A percentile compares a stretch with the other conserved stretches of the same genome.
These are phyloP conservation scores for Leptographium radiaticola DNA, from an alignment of 2,329 filamentous ascomycete genomes.

Conservation along the genomic window DNA sequence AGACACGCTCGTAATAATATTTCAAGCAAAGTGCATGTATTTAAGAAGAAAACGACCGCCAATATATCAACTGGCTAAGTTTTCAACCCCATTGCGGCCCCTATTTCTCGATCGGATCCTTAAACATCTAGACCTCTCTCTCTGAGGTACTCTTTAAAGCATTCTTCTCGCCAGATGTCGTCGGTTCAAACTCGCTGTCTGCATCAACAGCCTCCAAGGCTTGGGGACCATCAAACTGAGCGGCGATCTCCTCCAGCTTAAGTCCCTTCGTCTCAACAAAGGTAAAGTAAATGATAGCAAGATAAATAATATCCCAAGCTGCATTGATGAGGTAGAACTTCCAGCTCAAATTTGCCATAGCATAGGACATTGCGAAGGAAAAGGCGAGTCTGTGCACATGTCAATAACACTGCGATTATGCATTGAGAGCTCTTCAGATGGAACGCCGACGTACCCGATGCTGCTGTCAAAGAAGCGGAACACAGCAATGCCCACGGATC, in stretches of 20 bases:
- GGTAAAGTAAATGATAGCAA: neutral
- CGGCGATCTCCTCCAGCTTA: conserved; percentile 1
- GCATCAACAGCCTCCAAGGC: neutral
- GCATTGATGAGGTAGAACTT: conserved; percentile 5
- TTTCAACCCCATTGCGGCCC: neutral
- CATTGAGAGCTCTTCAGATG: neutral
- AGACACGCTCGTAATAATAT: neutral
- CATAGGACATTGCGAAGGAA: conserved; percentile 18
- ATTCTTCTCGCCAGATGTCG: neutral
- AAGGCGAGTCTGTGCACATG: conserved; percentile 11
- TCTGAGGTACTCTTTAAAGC: neutral
- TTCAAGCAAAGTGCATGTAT: neutral
- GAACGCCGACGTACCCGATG: conserved; percentile 15
- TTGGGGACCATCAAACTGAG: neutral
- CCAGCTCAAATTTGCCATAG: conserved; percentile 12
- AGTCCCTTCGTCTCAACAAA: conserved; percentile 1
- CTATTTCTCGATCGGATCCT: neutral
- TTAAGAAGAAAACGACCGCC: neutral
- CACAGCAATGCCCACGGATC: conserved; percentile 18
- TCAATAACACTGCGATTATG: neutral
- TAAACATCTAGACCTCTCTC: neutral
- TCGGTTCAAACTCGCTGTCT: neutral
- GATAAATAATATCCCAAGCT: neutral
- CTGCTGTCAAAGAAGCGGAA: conserved; percentile 16
- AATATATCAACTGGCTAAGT: neutral